Evolutionary conservation across 495 filamentous ascomycete species (phyloP).

Genomic region (Immersiella caudata): DNA sequence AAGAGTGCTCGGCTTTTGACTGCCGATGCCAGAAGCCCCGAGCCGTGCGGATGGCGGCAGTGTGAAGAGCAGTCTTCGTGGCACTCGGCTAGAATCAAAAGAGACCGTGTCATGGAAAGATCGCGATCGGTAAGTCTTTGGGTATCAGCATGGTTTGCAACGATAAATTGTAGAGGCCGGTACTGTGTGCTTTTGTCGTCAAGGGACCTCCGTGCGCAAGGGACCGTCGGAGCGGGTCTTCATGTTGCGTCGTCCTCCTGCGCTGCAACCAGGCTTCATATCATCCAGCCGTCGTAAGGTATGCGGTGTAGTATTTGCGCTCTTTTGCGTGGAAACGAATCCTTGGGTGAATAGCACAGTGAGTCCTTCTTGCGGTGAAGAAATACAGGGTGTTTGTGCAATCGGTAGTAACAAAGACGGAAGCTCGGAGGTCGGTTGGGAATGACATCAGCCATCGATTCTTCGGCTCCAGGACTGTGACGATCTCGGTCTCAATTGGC

Average conservation of each 20-base stretch:
- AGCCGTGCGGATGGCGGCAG: neutral
- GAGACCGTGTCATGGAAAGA: neutral
- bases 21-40: neutral
- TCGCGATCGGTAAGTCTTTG: neutral
- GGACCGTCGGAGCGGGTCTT: neutral
- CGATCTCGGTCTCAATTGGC: slow-evolving; percentile 11
- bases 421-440: neutral
- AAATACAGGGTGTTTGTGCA: no score
- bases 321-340: neutral
- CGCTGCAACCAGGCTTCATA: no score
- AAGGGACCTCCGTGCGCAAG: neutral
- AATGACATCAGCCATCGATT: neutral
- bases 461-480: neutral
- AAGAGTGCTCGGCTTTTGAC: neutral
- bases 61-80: neutral
- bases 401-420: neutral
- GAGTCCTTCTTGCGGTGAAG: no score
- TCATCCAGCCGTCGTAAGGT: neutral
- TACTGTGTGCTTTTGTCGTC: neutral
- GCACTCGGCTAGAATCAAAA: slow-evolving; percentile 9
- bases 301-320: neutral
- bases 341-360: neutral
- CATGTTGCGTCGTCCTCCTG: neutral
- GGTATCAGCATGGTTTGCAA: no score
- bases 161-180: neutral